phyloP scores from a whole-genome alignment of 768 basidiomycete genomes.

The Xerocomellus amylosporus region DNA sequence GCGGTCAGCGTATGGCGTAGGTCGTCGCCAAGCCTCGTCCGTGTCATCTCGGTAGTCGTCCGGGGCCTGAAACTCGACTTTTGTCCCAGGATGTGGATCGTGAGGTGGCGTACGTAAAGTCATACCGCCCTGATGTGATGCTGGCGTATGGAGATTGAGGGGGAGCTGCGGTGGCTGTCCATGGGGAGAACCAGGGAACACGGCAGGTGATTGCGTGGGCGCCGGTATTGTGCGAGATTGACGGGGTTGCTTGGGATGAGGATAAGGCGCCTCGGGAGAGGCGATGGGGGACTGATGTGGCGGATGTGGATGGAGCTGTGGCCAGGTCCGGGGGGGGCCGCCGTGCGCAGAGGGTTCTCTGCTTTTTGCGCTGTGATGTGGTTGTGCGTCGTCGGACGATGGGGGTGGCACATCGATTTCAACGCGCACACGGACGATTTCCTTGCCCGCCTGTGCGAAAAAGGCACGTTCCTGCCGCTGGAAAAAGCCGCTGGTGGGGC shows the following conservation, averaged over 20 bases:
- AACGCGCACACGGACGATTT: conserved; percentile 71
- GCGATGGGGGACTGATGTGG: conserved; percentile 29
- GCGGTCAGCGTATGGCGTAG: conserved; percentile 72
- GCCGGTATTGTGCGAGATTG: conserved; percentile 23
- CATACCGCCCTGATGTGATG: conserved; percentile 23
- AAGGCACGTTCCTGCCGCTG: conserved; percentile 75
- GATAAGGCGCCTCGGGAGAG: conserved; percentile 34
- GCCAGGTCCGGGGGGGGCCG: conserved; percentile 30
- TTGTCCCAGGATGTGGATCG: conserved; percentile 36
- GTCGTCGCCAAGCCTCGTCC: conserved; percentile 70
- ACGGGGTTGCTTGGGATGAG: conserved; percentile 34
- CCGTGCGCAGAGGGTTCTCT: conserved; percentile 22
- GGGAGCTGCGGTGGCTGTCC: conserved; percentile 34
- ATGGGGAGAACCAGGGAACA: conserved; percentile 31
- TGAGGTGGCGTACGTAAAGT: conserved; percentile 49
- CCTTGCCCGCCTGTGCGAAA: conserved; percentile 74
- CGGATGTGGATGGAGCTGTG: conserved; percentile 31
- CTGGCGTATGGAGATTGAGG: conserved; percentile 31
- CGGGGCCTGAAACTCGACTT: conserved; percentile 30
- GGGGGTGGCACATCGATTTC: conserved; percentile 55
- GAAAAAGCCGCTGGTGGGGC: conserved; percentile 72
- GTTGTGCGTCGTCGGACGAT: conserved; percentile 12
- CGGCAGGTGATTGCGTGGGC: conserved; percentile 27
- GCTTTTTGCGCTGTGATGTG: conserved; percentile 28
- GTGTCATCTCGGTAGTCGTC: conserved; percentile 56